Evolutionary conservation across 495 filamentous ascomycete genomes (phyloP), one percentile per base, ranked within the genome.

Genomic region (Hypoxylon intermedium): DNA sequence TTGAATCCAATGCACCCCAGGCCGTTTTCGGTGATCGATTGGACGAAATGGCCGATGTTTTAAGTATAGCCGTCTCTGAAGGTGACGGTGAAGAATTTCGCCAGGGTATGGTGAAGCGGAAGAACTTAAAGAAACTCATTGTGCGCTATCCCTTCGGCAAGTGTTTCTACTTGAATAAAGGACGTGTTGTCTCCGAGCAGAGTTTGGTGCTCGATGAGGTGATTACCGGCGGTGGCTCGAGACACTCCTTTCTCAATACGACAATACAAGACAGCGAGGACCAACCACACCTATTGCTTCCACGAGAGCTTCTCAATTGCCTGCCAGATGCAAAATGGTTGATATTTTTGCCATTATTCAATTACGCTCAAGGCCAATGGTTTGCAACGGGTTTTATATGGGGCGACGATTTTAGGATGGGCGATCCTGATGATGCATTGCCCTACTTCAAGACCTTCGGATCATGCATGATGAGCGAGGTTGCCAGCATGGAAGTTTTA

Each of bases 301-400:
- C 61, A 16, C 21, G 65, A 46, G 31, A 68, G 42, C 24, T 77
- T 33, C 53, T 60, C 1, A 60, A 53, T 6, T 58, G 60, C 21
- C 72, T 87, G 46, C 79, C 84, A 5, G 73, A 73, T n/a, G 83
- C 84, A 3, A 75, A 77, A 36, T 84, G 77, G 38, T 67, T 85
- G 4, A 73, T 83, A 7, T 83, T 86, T 58, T 72, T 85, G 13
- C 88, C 89, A 0, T 68, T 92, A 1, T 93, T 88, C 84, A 87
- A 91, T 65, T 79, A 84, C n/a, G 82, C 83, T 43, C 77, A 77
- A 30, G 84, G 85, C 7, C 78, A 88, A 38, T 91, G 88, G 87
- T 90, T 85, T 67, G 77, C 85, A 0, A 87, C 86, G 7, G 82
- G 82, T 15, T 83, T 92, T 46, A 82, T 83, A 15, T 91, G 86